Conservation (phyloP, 169 alveolate species). For the Plasmodium gaboni region DNA sequence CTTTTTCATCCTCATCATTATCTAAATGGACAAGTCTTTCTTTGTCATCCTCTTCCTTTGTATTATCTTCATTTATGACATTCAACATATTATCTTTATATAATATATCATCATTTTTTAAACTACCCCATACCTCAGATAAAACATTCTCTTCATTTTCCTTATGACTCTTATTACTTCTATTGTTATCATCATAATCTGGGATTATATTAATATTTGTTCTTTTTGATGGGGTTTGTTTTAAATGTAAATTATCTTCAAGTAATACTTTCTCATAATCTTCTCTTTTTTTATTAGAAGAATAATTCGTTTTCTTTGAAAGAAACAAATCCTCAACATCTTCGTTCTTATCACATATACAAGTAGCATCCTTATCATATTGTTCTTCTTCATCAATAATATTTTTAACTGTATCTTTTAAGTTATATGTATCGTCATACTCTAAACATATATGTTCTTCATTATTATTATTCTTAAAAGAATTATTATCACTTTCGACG, state of each 20-base stretch:
- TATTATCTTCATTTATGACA: neutral
- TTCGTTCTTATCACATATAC: neutral
- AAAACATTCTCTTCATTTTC: neutral
- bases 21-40: neutral
- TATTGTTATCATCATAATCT: neutral
- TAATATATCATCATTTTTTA: too few species aligned
- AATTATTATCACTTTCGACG: too few species aligned
- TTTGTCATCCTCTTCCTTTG: neutral
- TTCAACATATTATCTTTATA: too few species aligned
- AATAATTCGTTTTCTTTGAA: neutral
- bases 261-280: neutral
- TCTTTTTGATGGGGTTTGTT: neutral
- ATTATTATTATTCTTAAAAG: too few species aligned
- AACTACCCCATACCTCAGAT: neutral
- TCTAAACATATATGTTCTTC: too few species aligned
- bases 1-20: neutral
- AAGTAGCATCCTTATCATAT: neutral
- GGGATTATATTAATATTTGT: neutral
- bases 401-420: too few species aligned
- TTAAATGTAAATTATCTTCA: neutral
- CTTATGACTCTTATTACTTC: neutral
- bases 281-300: neutral
- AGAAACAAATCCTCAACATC: neutral
- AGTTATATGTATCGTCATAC: too few species aligned
- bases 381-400: neutral